Evolutionary conservation across 495 filamentous ascomycete species (phyloP), one percentile per base, ranked within the genome.

Genomic region (Penicillium coprophilum): DNA sequence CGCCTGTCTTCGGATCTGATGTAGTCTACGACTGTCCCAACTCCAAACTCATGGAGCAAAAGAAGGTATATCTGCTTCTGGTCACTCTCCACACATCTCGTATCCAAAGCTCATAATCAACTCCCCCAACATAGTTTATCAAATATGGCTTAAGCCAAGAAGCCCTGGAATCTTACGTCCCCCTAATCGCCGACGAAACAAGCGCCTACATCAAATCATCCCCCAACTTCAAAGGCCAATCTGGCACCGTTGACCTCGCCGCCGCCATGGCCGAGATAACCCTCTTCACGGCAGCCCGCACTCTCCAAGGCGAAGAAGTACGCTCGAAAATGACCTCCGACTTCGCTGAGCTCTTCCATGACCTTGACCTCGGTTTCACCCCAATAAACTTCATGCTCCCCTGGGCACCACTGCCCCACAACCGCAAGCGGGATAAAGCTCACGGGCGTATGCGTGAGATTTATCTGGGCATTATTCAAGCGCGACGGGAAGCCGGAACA

Each of bases 1-100:
- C 87, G 6, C 90, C 90, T 3, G 88, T 95, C 31, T 95, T 95
- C 62, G 90, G 90, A 55, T 84, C 84, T 40, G 89, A 91, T 71
- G 89, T 95, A 20, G 87, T 93, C 17, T 95, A 92, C 67, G 90
- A 95, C 71, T 91, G 89, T 67, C 89, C 90, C 27, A 93, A 93
- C 65, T 77, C 88, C 46, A 92, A 92, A 70, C 77, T 92, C 52
- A 90, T 92, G 83, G 87, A 91, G 68, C 88, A 91, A 68, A 91
- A 91, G 73, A 89, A 85, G 77, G 75, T 74, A 62, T 46, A 11
- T 9, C 17, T 13, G n/a, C 17, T 27, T 46, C 8, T 17, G 7
- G 19, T 4, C 1, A 27, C 24, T 0, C 23, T 3, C 1, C 13
- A 10, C 10, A 12, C 17, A 6, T 6, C 3, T 6, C 8, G 12